Percentiles rank a stretch among this genome's conserved stretches.
Evolutionary conservation across 2,329 filamentous ascomycete genomes (phyloP).

Genomic region (Byssothecium circinans): DNA sequence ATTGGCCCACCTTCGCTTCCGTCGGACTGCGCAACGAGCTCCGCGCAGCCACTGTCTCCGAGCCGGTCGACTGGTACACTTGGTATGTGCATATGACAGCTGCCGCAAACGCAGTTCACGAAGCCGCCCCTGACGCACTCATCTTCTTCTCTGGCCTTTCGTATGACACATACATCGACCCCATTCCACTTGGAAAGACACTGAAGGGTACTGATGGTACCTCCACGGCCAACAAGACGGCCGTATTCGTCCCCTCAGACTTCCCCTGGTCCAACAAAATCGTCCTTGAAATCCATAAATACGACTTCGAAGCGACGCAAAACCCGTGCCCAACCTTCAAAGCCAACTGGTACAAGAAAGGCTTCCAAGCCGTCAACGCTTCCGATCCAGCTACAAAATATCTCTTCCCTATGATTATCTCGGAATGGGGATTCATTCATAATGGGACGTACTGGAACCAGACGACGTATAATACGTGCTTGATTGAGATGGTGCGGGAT

Average conservation of each 20-base stretch:
- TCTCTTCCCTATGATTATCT: conserved; percentile 35
- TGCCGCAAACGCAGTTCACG: conserved; percentile 33
- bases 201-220: conserved; percentile 32
- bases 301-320: conserved; percentile 37
- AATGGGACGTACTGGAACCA: conserved; percentile 38
- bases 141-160: conserved; percentile 40
- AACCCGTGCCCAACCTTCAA: conserved; percentile 36
- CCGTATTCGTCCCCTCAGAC: conserved; percentile 26
- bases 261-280: conserved; percentile 35
- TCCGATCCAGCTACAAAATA: conserved; percentile 33
- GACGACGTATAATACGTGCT: conserved; percentile 35
- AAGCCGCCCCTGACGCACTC: conserved; percentile 27
- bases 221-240: conserved; percentile 29
- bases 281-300: conserved; percentile 39
- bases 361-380: conserved; percentile 35
- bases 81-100: conserved; percentile 40
- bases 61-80: conserved; percentile 40
- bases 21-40: conserved; percentile 35
- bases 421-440: conserved; percentile 38
- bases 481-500: conserved; percentile 36
- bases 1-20: conserved; percentile 42
- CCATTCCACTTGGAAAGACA: conserved; percentile 36
- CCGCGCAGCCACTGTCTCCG: conserved; percentile 22
- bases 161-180: conserved; percentile 38
- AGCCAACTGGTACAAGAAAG: conserved; percentile 37